These are phyloP conservation scores for Nymphaea thermarum DNA, from an alignment of 164 flowering plant species.

Conservation along the genomic window DNA sequence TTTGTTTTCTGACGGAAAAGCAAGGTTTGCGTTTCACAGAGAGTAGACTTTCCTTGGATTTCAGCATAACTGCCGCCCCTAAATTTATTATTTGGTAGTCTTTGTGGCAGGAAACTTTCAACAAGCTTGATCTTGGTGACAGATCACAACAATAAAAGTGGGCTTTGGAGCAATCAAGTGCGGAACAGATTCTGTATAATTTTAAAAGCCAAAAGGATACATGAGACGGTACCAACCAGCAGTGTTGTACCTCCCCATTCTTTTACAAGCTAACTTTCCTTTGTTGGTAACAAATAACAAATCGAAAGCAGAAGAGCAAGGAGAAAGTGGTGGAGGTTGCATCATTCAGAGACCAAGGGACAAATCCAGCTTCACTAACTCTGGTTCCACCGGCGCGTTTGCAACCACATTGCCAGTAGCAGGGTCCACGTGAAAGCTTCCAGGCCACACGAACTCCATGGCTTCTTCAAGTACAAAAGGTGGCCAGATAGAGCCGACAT, in stretches of 20 bases:
- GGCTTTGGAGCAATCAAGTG: not conserved
- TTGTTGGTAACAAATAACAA: not conserved
- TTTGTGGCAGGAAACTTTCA: no score
- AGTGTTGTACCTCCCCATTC: not conserved
- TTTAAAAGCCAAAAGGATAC: not conserved
- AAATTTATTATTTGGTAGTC: no score
- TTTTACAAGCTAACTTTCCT: not conserved
- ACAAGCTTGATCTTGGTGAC: no score
- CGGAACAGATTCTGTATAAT: not conserved
- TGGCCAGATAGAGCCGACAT: slow-evolving; percentile 8
- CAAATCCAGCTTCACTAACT: slow-evolving; percentile 24
- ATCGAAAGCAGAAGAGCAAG: not conserved
- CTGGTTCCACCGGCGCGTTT: slow-evolving; percentile 5
- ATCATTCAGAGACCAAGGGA: slow-evolving; percentile 1
- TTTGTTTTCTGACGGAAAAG: no score
- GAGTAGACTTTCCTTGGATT: no score
- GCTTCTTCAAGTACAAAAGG: slow-evolving; percentile 13
- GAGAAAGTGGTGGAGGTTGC: not conserved
- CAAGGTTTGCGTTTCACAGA: no score
- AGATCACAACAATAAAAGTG: not conserved
- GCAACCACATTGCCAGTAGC: slow-evolving; percentile 6
- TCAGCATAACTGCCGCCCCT: no score
- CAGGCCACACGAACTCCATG: slow-evolving; percentile 31
- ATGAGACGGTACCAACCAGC: not conserved
- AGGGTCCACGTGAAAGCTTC: slow-evolving; percentile 22